A percentile compares a stretch with the other conserved stretches of the same genome.
Conservation (phyloP, 2,329 filamentous ascomycete genomes). For the Phoma herbarum region DNA sequence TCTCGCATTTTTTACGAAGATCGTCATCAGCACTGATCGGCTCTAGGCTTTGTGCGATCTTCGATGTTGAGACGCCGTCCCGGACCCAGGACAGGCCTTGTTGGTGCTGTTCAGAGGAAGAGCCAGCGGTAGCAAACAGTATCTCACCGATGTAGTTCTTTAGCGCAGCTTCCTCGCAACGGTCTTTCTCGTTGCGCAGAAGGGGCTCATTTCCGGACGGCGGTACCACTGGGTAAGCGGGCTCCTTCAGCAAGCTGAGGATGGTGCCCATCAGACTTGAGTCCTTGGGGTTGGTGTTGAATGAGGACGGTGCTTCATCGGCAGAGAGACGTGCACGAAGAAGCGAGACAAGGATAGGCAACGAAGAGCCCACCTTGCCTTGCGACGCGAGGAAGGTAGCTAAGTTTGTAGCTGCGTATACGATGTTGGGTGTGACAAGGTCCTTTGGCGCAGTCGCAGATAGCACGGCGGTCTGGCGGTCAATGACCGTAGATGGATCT, state of each 20-base stretch:
- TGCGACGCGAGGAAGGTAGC: slow-evolving; percentile 79
- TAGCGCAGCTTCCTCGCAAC: slow-evolving; percentile 85
- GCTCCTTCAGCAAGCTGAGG: slow-evolving; percentile 56
- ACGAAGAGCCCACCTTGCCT: slow-evolving; percentile 71
- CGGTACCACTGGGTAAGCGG: slow-evolving; percentile 73
- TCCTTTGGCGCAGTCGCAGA: slow-evolving; percentile 61
- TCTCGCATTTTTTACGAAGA: slow-evolving; percentile 70
- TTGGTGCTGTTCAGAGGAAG: slow-evolving; percentile 49
- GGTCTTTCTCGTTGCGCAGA: slow-evolving; percentile 68
- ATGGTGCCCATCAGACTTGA: slow-evolving; percentile 41
- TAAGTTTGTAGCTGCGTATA: slow-evolving; percentile 77
- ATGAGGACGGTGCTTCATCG: slow-evolving; percentile 54
- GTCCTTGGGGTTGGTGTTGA: slow-evolving; percentile 33
- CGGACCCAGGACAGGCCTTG: slow-evolving; percentile 89
- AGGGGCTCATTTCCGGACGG: slow-evolving; percentile 75
- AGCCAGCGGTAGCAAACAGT: slow-evolving; percentile 73
- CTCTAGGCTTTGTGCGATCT: slow-evolving; percentile 66
- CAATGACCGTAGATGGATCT: slow-evolving; percentile 59
- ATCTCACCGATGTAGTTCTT: slow-evolving; percentile 96
- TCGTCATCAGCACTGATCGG: slow-evolving; percentile 46
- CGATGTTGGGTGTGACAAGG: slow-evolving; percentile 74
- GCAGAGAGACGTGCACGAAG: slow-evolving; percentile 76
- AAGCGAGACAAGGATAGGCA: slow-evolving; percentile 86
- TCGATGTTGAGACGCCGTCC: slow-evolving; percentile 78
- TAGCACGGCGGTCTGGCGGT: slow-evolving; percentile 68